Percentiles rank a stretch among this genome's conserved stretches.
Conservation (phyloP, 2,329 filamentous ascomycete species). For the Monilinia polystroma region DNA sequence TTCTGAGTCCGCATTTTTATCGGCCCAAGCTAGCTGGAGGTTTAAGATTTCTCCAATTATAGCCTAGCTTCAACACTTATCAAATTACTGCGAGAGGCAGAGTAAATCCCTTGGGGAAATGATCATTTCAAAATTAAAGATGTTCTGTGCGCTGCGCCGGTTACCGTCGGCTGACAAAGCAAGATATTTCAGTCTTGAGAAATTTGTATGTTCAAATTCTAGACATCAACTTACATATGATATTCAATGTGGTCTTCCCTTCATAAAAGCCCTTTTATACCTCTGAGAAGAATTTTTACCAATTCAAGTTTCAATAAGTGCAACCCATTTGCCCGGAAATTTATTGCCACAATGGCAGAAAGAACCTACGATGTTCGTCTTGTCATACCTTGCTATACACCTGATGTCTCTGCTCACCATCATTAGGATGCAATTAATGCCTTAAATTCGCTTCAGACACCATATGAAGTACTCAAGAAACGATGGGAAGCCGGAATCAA, state of each 20-base stretch:
- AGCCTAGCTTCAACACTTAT: no score
- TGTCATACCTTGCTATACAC: background rate
- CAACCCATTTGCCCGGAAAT: background rate
- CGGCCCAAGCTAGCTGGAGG: no score
- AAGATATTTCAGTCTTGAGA: background rate
- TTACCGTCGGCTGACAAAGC: conserved; percentile 6
- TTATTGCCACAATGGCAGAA: conserved; percentile 17
- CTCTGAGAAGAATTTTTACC: background rate
- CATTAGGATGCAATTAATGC: conserved; percentile 76
- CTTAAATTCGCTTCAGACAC: conserved; percentile 88
- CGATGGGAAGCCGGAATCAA: conserved; percentile 71
- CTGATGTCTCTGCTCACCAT: conserved; percentile 20
- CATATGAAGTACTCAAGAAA: conserved; percentile 76
- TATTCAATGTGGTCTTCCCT: conserved; percentile 6
- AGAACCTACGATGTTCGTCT: conserved; percentile 30
- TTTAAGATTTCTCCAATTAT: no score
- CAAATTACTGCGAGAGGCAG: no score
- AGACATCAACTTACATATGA: conserved; percentile 1
- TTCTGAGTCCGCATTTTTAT: no score
- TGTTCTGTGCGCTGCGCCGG: background rate
- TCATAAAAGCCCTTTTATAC: background rate
- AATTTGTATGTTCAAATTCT: background rate
- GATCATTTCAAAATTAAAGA: no score
- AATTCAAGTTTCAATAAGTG: background rate
- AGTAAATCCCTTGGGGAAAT: no score